phyloP scores from a whole-genome alignment of 495 filamentous ascomycete species.

The Aspergillus cavernicola region DNA sequence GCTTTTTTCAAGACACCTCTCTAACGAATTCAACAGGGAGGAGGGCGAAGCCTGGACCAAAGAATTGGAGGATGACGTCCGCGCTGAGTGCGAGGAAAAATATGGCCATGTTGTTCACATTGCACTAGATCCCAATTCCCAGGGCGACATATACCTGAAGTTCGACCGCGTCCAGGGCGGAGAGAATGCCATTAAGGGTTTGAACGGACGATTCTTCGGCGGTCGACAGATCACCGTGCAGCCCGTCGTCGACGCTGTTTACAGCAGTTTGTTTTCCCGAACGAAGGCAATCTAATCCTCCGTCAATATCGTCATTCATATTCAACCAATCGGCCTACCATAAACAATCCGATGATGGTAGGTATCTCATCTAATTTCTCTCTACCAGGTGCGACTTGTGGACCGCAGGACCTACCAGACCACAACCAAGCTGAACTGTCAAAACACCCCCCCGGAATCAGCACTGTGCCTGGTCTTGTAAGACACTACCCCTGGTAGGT shows the following conservation, averaged over 20 bases:
- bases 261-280: constrained; percentile 92
- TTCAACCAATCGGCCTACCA: not conserved
- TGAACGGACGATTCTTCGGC: constrained; percentile 95
- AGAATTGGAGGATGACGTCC: constrained; percentile 91
- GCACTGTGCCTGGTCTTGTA: constrained; percentile 28
- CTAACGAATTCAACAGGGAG: constrained; percentile 63
- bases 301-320: constrained; percentile 14
- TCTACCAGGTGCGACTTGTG: constrained; percentile 25
- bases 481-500: constrained; percentile 44
- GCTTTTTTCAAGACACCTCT: not conserved
- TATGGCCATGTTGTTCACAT: constrained; percentile 99
- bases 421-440: constrained; percentile 9
- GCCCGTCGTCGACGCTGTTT: constrained; percentile 96
- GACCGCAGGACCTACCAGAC: constrained; percentile 17
- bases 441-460: constrained; percentile 1
- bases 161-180: constrained; percentile 93
- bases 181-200: constrained; percentile 93
- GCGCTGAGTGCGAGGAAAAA: constrained; percentile 87
- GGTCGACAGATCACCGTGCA: constrained; percentile 85
- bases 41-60: constrained; percentile 86
- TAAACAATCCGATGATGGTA: constrained; percentile 12
- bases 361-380: constrained; percentile 27
- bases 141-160: constrained; percentile 97
- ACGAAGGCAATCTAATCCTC: constrained; percentile 61
- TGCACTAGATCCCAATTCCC: constrained; percentile 84